Conservation (phyloP, 495 filamentous ascomycete genomes). For the Clavariopsis aquatica region DNA sequence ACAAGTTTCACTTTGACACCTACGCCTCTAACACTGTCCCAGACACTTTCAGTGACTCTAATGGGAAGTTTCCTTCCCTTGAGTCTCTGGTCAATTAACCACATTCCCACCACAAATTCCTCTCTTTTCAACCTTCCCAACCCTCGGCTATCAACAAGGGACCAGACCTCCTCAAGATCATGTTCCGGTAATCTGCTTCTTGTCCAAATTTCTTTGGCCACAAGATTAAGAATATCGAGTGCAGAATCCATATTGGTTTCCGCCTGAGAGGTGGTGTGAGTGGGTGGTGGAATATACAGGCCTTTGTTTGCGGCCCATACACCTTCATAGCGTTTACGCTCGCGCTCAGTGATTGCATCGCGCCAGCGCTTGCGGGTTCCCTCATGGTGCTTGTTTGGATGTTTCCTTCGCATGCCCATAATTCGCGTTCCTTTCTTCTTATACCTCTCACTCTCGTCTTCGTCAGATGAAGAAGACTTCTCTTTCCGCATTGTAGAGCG, state of each 20-base stretch:
- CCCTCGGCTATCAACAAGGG: constrained; percentile 69
- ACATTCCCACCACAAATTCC: constrained; percentile 94
- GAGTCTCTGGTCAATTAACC: constrained; percentile 88
- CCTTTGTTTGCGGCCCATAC: constrained; percentile 95
- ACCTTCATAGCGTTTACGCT: constrained; percentile 91
- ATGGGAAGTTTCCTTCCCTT: constrained; percentile 84
- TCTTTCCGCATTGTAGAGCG: constrained; percentile 71
- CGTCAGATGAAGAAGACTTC: constrained; percentile 51
- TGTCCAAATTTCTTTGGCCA: constrained; percentile 84
- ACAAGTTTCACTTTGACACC: constrained; percentile 47
- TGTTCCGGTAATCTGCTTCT: constrained; percentile 69
- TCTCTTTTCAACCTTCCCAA: constrained; percentile 65
- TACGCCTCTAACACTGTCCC: constrained; percentile 74
- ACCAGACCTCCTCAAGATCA: constrained; percentile 79
- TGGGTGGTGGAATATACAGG: constrained; percentile 44
- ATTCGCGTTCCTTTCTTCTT: constrained; percentile 46
- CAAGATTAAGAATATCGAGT: constrained; percentile 66
- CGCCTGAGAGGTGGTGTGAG: neutral
- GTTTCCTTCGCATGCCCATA: constrained; percentile 57
- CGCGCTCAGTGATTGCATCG: constrained; percentile 70
- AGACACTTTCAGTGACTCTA: constrained; percentile 78
- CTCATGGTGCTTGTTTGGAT: constrained; percentile 84
- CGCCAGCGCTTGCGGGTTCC: constrained; percentile 84
- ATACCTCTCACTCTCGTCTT: constrained; percentile 59
- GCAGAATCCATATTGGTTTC: constrained; percentile 1